Conservation (phyloP, 805 yeast species). For the Candida ipomoeae region DNA sequence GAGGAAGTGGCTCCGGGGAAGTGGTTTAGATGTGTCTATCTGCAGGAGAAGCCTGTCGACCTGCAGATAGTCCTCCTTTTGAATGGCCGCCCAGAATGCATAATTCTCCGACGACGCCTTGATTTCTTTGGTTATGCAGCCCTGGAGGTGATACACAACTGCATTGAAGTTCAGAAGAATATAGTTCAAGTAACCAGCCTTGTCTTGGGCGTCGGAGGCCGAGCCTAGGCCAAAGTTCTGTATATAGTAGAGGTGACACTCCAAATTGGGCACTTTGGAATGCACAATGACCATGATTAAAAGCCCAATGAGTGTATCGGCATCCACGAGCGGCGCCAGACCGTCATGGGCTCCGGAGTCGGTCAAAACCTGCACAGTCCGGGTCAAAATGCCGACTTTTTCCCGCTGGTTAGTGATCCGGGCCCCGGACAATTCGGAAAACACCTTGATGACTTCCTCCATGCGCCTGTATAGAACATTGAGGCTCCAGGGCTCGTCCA, state of each 20-base stretch:
- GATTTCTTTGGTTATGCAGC: slow-evolving; percentile 27
- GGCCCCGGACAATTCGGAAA: slow-evolving; percentile 44
- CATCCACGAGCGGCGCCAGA: slow-evolving; percentile 50
- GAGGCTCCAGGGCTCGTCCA: slow-evolving; percentile 36
- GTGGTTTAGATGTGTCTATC: slow-evolving; percentile 8
- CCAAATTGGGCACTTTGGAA: slow-evolving; percentile 54
- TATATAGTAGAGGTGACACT: slow-evolving; percentile 62
- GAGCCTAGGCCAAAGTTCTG: slow-evolving; percentile 47
- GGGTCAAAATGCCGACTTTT: slow-evolving; percentile 47
- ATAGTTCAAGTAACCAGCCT: slow-evolving; percentile 62
- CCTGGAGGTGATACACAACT: slow-evolving; percentile 57
- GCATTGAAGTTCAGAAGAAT: slow-evolving; percentile 82
- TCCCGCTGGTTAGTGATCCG: slow-evolving; percentile 37
- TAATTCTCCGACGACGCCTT: slow-evolving; percentile 45
- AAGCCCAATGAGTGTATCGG: slow-evolving; percentile 74
- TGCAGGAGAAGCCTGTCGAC: slow-evolving; percentile 16
- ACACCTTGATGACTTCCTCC: slow-evolving; percentile 46
- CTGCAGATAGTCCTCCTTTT: slow-evolving; percentile 22
- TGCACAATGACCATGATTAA: slow-evolving; percentile 67
- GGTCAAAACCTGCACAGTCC: slow-evolving; percentile 52
- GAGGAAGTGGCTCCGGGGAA: slow-evolving; percentile 23
- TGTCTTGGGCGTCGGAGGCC: not conserved
- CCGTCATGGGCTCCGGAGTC: slow-evolving; percentile 3
- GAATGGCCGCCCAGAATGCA: slow-evolving; percentile 51
- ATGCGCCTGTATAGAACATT: slow-evolving; percentile 40